phyloP scores from a whole-genome alignment of 352 stramenopile genomes.

The Chrysophaeum taylorii region DNA sequence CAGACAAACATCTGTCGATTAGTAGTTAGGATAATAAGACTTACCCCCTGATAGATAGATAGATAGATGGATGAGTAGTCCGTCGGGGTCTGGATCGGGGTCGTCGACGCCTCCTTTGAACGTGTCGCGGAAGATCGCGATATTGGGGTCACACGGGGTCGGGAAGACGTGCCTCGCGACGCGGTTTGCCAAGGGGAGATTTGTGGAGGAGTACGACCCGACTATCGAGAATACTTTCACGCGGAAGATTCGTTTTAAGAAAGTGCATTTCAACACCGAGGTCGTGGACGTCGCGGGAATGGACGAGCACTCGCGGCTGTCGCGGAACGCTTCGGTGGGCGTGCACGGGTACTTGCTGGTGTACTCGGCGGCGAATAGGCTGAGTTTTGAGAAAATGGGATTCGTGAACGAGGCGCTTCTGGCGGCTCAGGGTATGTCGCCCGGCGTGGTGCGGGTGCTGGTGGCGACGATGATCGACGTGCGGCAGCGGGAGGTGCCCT shows the following conservation, averaged over 20 bases:
- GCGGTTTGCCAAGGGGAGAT: no score
- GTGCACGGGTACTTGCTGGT: conserved; percentile 77
- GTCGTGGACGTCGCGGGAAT: conserved; percentile 94
- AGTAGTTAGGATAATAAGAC: no score
- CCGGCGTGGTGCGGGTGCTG: conserved; percentile 72
- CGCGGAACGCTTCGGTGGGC: conserved; percentile 81
- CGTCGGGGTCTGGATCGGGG: no score
- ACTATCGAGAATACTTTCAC: conserved; percentile 92
- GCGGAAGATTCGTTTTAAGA: conserved; percentile 88
- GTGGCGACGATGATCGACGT: conserved; percentile 88
- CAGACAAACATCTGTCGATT: no score
- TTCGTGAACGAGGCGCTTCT: conserved; percentile 85
- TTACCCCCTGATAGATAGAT: no score
- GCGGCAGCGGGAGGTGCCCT: conserved; percentile 58
- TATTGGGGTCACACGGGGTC: no score
- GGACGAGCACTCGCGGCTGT: conserved; percentile 90
- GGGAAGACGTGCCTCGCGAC: no score
- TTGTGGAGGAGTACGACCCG: conserved; percentile 81
- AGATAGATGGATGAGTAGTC: no score
- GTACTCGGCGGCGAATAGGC: conserved; percentile 28
- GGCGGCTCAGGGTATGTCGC: conserved; percentile 79
- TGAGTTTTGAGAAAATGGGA: conserved; percentile 84
- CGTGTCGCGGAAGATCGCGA: no score
- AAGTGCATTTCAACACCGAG: conserved; percentile 87
- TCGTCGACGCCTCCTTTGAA: no score